Conservation (phyloP, 2,329 filamentous ascomycete genomes). For the Lecanoromycetidae sp. region DNA sequence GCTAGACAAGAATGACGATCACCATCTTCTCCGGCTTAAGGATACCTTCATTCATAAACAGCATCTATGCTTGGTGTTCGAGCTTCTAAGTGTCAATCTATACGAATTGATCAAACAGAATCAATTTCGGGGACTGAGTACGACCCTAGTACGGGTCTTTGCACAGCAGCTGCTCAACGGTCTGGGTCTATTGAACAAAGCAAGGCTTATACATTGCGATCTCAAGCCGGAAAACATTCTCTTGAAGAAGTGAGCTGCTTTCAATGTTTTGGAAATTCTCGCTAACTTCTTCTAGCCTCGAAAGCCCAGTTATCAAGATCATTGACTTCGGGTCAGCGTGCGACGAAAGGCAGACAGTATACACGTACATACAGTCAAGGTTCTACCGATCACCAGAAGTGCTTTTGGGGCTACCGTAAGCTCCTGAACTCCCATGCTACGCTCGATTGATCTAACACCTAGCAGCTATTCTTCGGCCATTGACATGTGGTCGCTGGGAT, state of each 20-base stretch:
- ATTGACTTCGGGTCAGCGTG: slow-evolving; percentile 98
- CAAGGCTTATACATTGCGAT: slow-evolving; percentile 93
- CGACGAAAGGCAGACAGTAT: slow-evolving; percentile 95
- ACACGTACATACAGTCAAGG: slow-evolving; percentile 96
- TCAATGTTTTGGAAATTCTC: not conserved
- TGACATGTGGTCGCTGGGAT: slow-evolving; percentile 98
- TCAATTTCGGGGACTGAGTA: slow-evolving; percentile 93
- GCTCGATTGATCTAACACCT: slow-evolving; percentile 18
- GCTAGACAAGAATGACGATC: slow-evolving; percentile 98
- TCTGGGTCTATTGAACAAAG: slow-evolving; percentile 84
- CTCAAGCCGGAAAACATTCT: slow-evolving; percentile 96
- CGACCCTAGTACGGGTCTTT: slow-evolving; percentile 91
- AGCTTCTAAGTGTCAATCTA: slow-evolving; percentile 89
- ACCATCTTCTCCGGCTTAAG: slow-evolving; percentile 85
- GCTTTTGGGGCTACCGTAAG: slow-evolving; percentile 69
- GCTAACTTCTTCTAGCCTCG: slow-evolving; percentile 44
- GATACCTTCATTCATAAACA: slow-evolving; percentile 98
- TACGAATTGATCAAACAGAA: slow-evolving; percentile 99
- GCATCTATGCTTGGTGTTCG: slow-evolving; percentile 92
- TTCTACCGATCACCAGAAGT: slow-evolving; percentile 98
- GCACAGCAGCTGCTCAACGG: slow-evolving; percentile 93
- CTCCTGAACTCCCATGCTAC: too few relatives aligned
- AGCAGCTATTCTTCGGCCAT: slow-evolving; percentile 86
- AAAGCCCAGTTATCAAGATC: slow-evolving; percentile 98
- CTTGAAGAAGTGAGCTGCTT: slow-evolving; percentile 60